phyloP scores from a whole-genome alignment of 495 filamentous ascomycete species.

The Aspergillus nidulans region DNA sequence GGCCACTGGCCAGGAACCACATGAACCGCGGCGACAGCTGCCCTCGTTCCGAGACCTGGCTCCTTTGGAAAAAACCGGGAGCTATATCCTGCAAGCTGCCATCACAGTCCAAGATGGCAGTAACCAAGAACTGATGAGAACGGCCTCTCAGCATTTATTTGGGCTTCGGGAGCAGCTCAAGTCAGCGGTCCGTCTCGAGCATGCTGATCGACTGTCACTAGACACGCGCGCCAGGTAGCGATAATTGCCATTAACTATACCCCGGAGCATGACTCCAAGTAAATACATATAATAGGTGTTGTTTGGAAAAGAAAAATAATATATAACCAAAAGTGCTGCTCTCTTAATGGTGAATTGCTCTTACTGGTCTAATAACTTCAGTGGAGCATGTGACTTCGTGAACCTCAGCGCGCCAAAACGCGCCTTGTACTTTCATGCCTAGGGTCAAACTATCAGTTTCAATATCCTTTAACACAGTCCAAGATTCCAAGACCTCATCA shows the following conservation, averaged over 20 bases:
- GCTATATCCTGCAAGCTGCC: conserved; percentile 48
- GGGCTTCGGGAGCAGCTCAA: conserved; percentile 58
- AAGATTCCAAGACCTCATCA: too few species aligned
- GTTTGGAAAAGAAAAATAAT: background rate
- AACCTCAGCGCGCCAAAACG: conserved; percentile 26
- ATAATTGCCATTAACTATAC: conserved; percentile 16
- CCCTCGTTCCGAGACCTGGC: conserved; percentile 32
- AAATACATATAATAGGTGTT: background rate
- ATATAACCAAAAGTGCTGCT: background rate
- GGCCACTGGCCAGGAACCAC: conserved; percentile 20
- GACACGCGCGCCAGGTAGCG: conserved; percentile 58
- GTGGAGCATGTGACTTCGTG: conserved; percentile 45
- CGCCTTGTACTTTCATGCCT: conserved; percentile 13
- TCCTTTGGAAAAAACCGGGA: conserved; percentile 42
- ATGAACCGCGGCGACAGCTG: conserved; percentile 27
- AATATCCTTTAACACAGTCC: background rate
- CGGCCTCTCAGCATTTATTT: conserved; percentile 55
- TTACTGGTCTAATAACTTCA: background rate
- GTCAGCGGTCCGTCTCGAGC: conserved; percentile 59
- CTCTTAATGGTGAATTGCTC: background rate
- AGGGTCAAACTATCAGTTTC: background rate
- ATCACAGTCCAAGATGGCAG: conserved; percentile 47
- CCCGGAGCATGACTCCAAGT: conserved; percentile 18
- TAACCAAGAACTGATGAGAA: conserved; percentile 51
- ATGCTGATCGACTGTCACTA: conserved; percentile 58